Percentiles rank a stretch among this genome's conserved stretches.
Evolutionary conservation across 371 early-diverging fungal genomes (phyloP).

Genomic region (Furculomyces boomerangus): DNA sequence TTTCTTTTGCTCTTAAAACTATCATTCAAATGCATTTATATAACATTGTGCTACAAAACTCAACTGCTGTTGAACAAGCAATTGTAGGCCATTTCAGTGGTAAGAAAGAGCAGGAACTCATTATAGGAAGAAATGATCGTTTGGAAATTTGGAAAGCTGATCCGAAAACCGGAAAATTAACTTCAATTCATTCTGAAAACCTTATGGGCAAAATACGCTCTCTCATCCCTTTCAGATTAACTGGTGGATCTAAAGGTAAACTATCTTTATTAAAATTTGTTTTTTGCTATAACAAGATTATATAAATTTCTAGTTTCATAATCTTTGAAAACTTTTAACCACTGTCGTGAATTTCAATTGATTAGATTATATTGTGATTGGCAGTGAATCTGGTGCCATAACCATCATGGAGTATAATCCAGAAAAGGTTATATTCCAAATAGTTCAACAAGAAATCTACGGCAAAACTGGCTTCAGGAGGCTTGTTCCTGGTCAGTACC

Average conservation of each 20-base stretch:
- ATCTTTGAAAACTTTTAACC: neutral
- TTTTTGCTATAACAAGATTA: neutral
- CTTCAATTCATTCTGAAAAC: conserved; percentile 50
- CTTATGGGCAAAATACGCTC: conserved; percentile 83
- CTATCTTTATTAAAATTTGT: conserved; percentile 8
- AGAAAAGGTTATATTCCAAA: conserved; percentile 47
- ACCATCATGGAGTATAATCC: conserved; percentile 80
- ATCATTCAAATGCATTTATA: conserved; percentile 60
- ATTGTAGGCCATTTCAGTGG: conserved; percentile 88
- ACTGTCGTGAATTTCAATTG: neutral
- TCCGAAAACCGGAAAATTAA: conserved; percentile 61
- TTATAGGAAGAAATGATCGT: conserved; percentile 58
- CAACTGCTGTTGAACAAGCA: conserved; percentile 58
- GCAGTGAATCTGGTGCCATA: conserved; percentile 82
- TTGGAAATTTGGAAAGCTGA: conserved; percentile 73
- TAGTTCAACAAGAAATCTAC: conserved; percentile 83
- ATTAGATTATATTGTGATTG: conserved; percentile 75
- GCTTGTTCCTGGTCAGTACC: conserved; percentile 85
- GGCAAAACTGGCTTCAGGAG: conserved; percentile 89
- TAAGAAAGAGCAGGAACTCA: conserved; percentile 75
- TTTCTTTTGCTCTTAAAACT: neutral
- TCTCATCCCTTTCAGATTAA: conserved; percentile 53
- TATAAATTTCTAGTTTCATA: too few relatives aligned
- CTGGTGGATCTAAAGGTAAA: conserved; percentile 37
- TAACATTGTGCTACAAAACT: conserved; percentile 71